Conservation (phyloP, 2,329 filamentous ascomycete species). For the Pseudopithomyces chartarum region DNA sequence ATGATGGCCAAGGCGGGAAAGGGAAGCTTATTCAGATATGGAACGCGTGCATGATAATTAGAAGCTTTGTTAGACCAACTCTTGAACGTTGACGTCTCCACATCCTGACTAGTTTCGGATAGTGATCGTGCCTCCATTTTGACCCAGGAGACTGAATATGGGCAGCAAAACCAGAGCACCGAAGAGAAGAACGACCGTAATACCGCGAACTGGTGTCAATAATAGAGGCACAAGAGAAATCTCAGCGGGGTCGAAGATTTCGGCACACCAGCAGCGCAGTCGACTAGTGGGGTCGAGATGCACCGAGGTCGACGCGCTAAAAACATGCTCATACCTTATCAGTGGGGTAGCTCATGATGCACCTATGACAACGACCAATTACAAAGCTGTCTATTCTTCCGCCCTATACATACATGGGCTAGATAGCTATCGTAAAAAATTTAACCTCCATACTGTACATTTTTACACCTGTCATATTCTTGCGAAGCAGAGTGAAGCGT, state of each 20-base stretch:
- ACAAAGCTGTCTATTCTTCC: conserved; percentile 12
- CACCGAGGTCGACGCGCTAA: conserved; percentile 13
- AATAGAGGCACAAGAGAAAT: not conserved
- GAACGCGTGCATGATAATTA: conserved; percentile 57
- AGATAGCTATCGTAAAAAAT: too few species aligned
- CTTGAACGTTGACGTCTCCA: conserved; percentile 20
- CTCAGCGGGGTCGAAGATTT: not conserved
- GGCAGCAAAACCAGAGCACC: not conserved
- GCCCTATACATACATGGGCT: not conserved
- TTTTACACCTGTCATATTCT: conserved; percentile 36
- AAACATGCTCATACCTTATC: conserved; percentile 9
- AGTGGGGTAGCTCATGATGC: conserved; percentile 21
- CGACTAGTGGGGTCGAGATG: conserved; percentile 11
- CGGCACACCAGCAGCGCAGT: not conserved
- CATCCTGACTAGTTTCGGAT: conserved; percentile 13
- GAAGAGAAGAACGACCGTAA: not conserved
- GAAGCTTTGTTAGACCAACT: conserved; percentile 45
- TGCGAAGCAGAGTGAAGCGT: conserved; percentile 83
- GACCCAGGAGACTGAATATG: not conserved
- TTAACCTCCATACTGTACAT: not conserved
- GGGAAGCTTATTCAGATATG: conserved; percentile 61
- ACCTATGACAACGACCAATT: conserved; percentile 20
- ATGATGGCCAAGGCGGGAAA: conserved; percentile 64
- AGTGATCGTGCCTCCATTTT: conserved; percentile 20
- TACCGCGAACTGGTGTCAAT: not conserved